These are phyloP conservation scores for Blastobotrys elegans DNA, from an alignment of 1,139 yeast genomes.

Conservation along the genomic window DNA sequence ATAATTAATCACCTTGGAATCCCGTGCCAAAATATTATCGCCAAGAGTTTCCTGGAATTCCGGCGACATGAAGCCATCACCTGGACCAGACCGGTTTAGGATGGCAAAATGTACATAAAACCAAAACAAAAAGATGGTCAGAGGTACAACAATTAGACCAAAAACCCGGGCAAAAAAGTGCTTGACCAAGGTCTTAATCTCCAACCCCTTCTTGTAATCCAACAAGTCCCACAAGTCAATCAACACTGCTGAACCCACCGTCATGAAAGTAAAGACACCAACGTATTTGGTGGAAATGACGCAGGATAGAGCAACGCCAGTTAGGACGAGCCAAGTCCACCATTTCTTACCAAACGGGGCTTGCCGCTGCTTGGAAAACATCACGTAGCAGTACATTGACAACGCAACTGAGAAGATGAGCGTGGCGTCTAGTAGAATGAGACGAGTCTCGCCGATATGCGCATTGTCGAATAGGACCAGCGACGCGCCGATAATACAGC, in stretches of 20 bases:
- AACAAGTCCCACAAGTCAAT: conserved; percentile 84
- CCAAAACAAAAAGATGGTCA: conserved; percentile 82
- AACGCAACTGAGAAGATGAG: conserved; percentile 75
- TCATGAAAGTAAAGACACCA: conserved; percentile 84
- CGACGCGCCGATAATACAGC: conserved; percentile 76
- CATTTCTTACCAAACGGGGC: conserved; percentile 63
- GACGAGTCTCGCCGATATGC: conserved; percentile 83
- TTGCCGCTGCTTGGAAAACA: conserved; percentile 67
- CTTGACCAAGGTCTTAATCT: conserved; percentile 51
- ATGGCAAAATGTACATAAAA: conserved; percentile 86
- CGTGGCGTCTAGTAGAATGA: conserved; percentile 88
- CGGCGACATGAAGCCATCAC: conserved; percentile 88
- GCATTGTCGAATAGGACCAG: conserved; percentile 87
- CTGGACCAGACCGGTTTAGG: conserved; percentile 85
- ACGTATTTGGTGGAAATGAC: conserved; percentile 92
- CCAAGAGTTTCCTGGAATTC: conserved; percentile 88
- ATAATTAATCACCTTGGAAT: conserved; percentile 67
- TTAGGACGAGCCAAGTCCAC: conserved; percentile 82
- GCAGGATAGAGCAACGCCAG: conserved; percentile 83
- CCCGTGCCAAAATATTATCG: conserved; percentile 66
- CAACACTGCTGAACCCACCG: conserved; percentile 80
- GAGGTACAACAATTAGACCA: conserved; percentile 74
- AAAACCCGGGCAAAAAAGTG: conserved; percentile 77
- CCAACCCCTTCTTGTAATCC: conserved; percentile 65
- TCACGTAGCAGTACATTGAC: conserved; percentile 71